A percentile compares a stretch with the other conserved stretches of the same genome.
These are phyloP conservation scores for Metschnikowia noctiluminum DNA, from an alignment of 805 yeast species.

Conservation along the genomic window DNA sequence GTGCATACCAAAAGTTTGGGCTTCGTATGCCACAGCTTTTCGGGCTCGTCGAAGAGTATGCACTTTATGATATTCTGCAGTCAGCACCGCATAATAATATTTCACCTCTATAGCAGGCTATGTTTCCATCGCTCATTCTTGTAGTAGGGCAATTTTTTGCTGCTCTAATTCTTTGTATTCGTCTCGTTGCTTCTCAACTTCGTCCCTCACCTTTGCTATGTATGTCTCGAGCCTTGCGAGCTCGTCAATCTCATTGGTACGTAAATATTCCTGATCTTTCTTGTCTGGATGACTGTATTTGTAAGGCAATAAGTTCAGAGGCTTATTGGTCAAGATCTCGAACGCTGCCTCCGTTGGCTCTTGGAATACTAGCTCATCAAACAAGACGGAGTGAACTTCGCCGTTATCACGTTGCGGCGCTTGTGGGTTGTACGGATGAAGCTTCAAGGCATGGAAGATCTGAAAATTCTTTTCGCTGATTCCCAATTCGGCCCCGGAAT, in stretches of 20 bases:
- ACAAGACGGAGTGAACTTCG: conserved; percentile 47
- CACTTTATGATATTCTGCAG: background rate
- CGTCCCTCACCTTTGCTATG: conserved; percentile 36
- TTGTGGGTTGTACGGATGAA: conserved; percentile 76
- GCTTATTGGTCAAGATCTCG: conserved; percentile 66
- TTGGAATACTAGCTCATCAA: conserved; percentile 89
- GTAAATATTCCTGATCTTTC: conserved; percentile 39
- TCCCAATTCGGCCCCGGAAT: conserved; percentile 62
- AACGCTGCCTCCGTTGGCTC: conserved; percentile 93
- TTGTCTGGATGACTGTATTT: conserved; percentile 31
- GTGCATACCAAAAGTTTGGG: conserved; percentile 23
- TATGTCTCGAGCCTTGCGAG: conserved; percentile 39
- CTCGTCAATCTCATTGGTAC: conserved; percentile 41
- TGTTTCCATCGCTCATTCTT: conserved; percentile 7
- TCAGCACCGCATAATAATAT: too few species aligned
- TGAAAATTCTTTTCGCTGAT: conserved; percentile 79
- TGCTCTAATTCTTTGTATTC: conserved; percentile 41
- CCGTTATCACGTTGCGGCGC: conserved; percentile 38
- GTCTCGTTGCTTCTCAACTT: conserved; percentile 39
- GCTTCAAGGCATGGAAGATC: conserved; percentile 82
- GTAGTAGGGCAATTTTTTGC: conserved; percentile 37
- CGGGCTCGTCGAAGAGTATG: conserved; percentile 14
- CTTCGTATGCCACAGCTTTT: conserved; percentile 11
- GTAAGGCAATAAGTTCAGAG: conserved; percentile 53
- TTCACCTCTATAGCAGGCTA: too few species aligned